Evolutionary conservation across 108 stramenopile genomes (phyloP), one percentile per base, ranked within the genome.

Genomic region (Schizochytrium sp.): DNA sequence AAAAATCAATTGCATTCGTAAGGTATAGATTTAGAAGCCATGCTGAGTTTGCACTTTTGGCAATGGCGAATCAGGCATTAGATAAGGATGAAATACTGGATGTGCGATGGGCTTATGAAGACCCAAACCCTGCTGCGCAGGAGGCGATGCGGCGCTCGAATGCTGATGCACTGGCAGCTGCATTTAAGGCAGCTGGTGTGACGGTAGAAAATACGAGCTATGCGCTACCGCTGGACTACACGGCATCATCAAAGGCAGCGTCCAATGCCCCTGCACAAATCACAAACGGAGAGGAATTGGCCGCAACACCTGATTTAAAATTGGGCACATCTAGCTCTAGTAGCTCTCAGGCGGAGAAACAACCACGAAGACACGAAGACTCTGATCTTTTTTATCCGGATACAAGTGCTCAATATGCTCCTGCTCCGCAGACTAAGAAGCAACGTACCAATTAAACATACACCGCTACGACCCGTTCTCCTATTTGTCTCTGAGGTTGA

Each of bases 91-190:
- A 93, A 61, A 46, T 91, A 1, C 69, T 93, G 59, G 91, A 92
- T 72, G 72, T 93, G 3, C 56, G 88, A 45, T 92, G 92, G 93
- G 93, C 93, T 7, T 56, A 61, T 72, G 93, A 93, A 28, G 92
- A 92, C 73, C 92, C 92, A 17, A 93, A 93, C 88, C 93, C 93
- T 13, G 89, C 90, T 7, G 93, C 93, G 7, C 90, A 91, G 19
- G 93, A 92, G 46, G 89, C 93, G 4, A 88, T 89, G 3, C n/a
- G 28, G 46, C 90, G 93, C n/a, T 89, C 91, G 5, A 89, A 93
- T 61, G 89, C 83, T 4, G 93, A 93, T 61, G 93, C 93, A 0
- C 2, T 90, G 40, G 56, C 90, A 47, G 61, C 72, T 0, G 56
- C 90, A 42, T n/a, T 93, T 3, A 50, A 76, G 46, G 89, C 90